Conservation (phyloP, 2,329 filamentous ascomycete genomes). For the Didymella lethalis region DNA sequence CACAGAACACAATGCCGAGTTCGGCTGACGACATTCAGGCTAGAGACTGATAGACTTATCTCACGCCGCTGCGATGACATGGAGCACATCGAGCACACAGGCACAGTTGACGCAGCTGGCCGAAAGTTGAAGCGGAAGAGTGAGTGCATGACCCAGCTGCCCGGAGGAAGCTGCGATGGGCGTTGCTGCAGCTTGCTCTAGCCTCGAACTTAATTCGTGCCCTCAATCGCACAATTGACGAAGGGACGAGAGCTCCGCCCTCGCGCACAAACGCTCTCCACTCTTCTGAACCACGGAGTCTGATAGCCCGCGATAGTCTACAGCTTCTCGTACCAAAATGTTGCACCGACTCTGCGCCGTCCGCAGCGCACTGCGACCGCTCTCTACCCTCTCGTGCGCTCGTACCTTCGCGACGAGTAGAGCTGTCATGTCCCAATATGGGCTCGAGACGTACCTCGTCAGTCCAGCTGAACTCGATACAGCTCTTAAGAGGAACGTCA, state of each 20-base stretch:
- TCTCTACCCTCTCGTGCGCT: constrained; percentile 26
- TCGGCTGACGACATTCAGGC: constrained; percentile 19
- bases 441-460: constrained; percentile 83
- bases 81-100: constrained; percentile 4
- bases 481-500: constrained; percentile 82
- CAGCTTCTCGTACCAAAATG: constrained; percentile 41
- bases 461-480: constrained; percentile 81
- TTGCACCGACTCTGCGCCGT: constrained; percentile 9
- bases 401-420: constrained; percentile 26
- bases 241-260: constrained; percentile 14
- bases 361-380: constrained; percentile 35
- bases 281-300: constrained; percentile 5
- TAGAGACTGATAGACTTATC: constrained; percentile 14
- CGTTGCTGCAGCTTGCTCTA: constrained; percentile 15
- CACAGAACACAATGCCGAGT: constrained; percentile 17
- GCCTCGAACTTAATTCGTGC: constrained; percentile 27
- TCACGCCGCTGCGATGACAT: neutral
- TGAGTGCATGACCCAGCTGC: constrained; percentile 15
- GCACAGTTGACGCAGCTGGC: neutral
- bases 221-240: constrained; percentile 26
- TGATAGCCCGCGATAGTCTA: constrained; percentile 17
- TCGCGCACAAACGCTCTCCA: constrained; percentile 11
- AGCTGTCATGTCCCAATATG: constrained; percentile 42
- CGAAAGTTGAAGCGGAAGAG: constrained; percentile 2
- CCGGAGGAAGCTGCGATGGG: constrained; percentile 10